These are phyloP conservation scores for Serendipita sp. DNA, from an alignment of 768 basidiomycete species.

Conservation along the genomic window DNA sequence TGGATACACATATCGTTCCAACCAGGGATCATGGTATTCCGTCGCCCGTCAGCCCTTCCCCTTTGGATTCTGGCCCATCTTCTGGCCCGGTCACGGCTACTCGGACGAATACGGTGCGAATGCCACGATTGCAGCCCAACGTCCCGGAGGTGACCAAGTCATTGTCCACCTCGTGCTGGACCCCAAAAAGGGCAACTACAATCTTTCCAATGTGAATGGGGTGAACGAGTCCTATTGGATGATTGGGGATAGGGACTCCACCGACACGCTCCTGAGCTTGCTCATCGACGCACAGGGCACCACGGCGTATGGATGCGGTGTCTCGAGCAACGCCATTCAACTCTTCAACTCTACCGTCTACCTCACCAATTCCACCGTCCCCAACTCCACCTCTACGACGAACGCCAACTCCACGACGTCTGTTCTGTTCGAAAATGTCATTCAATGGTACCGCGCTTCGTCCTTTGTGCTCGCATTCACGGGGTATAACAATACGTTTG, in stretches of 20 bases:
- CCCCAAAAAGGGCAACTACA: not conserved
- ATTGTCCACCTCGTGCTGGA: not conserved
- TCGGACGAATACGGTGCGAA: not conserved
- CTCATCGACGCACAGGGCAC: not conserved
- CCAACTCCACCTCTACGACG: too few relatives aligned
- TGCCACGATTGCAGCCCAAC: not conserved
- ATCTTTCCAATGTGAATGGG: not conserved
- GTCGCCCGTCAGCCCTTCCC: not conserved
- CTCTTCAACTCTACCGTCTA: not conserved
- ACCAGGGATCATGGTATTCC: not conserved
- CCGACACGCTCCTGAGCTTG: not conserved
- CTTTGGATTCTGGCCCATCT: slow-evolving; percentile 1
- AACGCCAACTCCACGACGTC: too few relatives aligned
- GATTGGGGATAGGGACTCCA: not conserved
- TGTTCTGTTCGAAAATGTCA: slow-evolving; percentile 2
- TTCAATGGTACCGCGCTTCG: slow-evolving; percentile 12
- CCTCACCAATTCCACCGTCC: too few relatives aligned
- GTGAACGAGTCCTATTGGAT: slow-evolving; percentile 1
- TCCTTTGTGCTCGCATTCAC: slow-evolving; percentile 9
- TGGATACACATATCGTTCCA: slow-evolving; percentile 29
- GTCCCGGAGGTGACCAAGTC: not conserved
- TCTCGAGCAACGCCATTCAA: not conserved
- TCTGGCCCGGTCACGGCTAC: not conserved
- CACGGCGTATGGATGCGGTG: not conserved
- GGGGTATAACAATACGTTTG: slow-evolving; percentile 11